A percentile compares a stretch with the other conserved stretches of the same genome.
phyloP scores from a whole-genome alignment of 805 yeast genomes.

The Nakazawaea sp. region DNA sequence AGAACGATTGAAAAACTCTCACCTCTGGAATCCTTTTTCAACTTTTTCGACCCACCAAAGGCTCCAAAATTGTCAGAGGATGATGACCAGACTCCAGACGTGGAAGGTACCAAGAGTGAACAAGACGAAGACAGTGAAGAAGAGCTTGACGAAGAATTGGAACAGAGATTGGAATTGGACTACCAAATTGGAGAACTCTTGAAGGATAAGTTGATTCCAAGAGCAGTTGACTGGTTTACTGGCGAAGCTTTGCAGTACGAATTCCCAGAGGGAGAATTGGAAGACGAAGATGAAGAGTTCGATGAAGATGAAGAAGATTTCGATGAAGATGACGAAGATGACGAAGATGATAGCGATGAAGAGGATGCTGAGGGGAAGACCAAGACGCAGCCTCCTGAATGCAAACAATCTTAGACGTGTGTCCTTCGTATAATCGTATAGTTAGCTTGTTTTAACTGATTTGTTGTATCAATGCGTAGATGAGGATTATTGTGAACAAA shows the following conservation, averaged over 20 bases:
- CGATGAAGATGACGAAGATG: constrained; percentile 56
- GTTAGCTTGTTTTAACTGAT: no score
- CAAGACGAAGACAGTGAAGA: constrained; percentile 45
- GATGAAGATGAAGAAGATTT: constrained; percentile 57
- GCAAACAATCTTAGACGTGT: constrained; percentile 54
- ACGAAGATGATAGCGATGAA: constrained; percentile 51
- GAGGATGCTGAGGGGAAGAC: constrained; percentile 33
- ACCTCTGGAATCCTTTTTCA: constrained; percentile 93
- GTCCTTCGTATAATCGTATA: no score
- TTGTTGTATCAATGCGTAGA: no score
- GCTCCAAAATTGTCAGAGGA: constrained; percentile 39
- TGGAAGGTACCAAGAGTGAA: constrained; percentile 29
- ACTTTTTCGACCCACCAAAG: constrained; percentile 91
- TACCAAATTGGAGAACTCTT: constrained; percentile 94
- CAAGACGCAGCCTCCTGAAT: constrained; percentile 66
- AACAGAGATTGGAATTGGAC: constrained; percentile 81
- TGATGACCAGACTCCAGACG: constrained; percentile 28
- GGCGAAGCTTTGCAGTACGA: constrained; percentile 89
- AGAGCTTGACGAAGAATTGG: constrained; percentile 67
- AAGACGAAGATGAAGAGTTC: constrained; percentile 53
- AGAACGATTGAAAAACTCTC: constrained; percentile 91
- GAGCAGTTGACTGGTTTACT: constrained; percentile 98
- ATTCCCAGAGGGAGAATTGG: constrained; percentile 35
- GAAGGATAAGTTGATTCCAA: constrained; percentile 91
- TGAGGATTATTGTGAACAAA: no score